These are phyloP conservation scores for Marasmius fiardii DNA, from an alignment of 1,284 basidiomycete genomes.

Conservation along the genomic window DNA sequence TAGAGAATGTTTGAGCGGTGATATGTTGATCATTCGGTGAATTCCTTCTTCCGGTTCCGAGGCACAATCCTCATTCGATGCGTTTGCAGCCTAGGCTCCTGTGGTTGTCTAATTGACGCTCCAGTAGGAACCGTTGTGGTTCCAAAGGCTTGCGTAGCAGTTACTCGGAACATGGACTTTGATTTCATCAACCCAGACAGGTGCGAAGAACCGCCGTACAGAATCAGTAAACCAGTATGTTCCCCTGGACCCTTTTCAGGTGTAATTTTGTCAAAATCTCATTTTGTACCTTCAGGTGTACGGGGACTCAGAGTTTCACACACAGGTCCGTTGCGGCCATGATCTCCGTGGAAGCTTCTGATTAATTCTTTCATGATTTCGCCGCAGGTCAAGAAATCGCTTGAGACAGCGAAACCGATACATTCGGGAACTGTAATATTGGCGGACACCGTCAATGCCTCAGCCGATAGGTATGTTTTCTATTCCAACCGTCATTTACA, in stretches of 20 bases:
- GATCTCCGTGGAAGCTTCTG: background rate
- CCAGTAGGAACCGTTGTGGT: constrained; percentile 74
- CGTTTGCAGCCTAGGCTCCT: constrained; percentile 64
- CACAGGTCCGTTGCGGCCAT: constrained; percentile 32
- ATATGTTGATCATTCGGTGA: constrained; percentile 75
- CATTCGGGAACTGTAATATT: constrained; percentile 37
- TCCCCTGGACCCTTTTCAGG: constrained; percentile 5
- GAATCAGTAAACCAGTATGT: constrained; percentile 66
- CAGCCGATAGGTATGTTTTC: constrained; percentile 63
- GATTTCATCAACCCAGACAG: constrained; percentile 51
- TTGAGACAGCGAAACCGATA: constrained; percentile 42
- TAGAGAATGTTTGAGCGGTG: constrained; percentile 73
- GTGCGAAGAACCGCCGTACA: constrained; percentile 52
- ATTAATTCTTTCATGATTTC: background rate
- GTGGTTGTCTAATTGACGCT: constrained; percentile 69
- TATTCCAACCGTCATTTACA: constrained; percentile 10
- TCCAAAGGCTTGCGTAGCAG: constrained; percentile 62
- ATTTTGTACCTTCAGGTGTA: constrained; percentile 29
- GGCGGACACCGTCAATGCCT: constrained; percentile 59
- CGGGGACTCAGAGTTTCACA: constrained; percentile 53
- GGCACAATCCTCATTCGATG: background rate
- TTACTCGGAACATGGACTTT: constrained; percentile 78
- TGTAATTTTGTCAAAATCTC: background rate
- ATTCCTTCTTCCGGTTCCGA: constrained; percentile 3
- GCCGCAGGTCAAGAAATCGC: constrained; percentile 43